Conservation (phyloP, 148 eudicot genomes). For the Polygonum maritimum region DNA sequence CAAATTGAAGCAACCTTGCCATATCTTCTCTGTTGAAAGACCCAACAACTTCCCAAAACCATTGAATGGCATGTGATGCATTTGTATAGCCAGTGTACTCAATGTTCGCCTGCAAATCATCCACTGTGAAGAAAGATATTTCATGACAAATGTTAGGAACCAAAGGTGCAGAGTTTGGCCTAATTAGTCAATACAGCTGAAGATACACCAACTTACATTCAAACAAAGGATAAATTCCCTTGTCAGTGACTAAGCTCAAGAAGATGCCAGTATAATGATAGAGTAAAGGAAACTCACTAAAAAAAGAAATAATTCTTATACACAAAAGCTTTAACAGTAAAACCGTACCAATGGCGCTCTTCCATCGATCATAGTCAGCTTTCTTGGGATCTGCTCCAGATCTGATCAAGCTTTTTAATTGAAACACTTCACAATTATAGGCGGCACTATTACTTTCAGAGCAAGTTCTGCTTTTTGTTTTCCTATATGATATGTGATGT, state of each 20-base stretch:
- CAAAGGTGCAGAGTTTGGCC: not conserved
- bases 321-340: not conserved
- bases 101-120: conserved; percentile 86
- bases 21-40: conserved; percentile 89
- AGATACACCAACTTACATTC: not conserved
- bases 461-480: conserved; percentile 97
- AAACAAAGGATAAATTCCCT: not conserved
- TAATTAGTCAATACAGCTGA: not conserved
- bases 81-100: conserved; percentile 90
- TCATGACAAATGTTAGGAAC: conserved; percentile 1
- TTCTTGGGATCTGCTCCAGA: conserved; percentile 90
- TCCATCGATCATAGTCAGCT: conserved; percentile 66
- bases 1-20: conserved; percentile 90
- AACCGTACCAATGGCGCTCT: conserved; percentile 73
- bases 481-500: conserved; percentile 66
- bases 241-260: too few species aligned
- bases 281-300: not conserved
- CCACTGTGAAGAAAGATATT: conserved; percentile 48
- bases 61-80: conserved; percentile 69
- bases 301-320: not conserved
- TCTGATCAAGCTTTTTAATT: conserved; percentile 56
- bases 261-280: not conserved
- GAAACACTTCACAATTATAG: conserved; percentile 65
- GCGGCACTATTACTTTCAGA: conserved; percentile 72
- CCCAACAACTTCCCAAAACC: conserved; percentile 97